Evolutionary conservation across 331 rosid species (phyloP), one percentile per base, ranked within the genome.

Genomic region (Quercus lobata): DNA sequence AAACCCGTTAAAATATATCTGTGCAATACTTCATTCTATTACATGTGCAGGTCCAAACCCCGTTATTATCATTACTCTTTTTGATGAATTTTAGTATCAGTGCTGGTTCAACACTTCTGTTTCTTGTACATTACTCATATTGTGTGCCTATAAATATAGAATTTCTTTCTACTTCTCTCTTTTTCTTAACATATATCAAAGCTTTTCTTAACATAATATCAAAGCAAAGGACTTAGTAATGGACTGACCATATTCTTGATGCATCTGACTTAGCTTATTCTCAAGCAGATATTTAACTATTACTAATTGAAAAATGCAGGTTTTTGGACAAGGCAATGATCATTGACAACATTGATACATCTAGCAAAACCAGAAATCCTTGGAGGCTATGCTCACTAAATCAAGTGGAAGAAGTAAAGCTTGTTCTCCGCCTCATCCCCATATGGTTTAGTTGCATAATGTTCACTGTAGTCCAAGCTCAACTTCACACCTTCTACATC

Each of bases 341-440:
- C 21, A 82, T 88, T 0, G 92, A 88, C 35, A 83, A 84, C 57
- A 5, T 71, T 5, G 91, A 87, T 81, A 56, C 83, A 2, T 69
- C 84, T 77, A 89, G 75, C 79, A 81, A 86, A 61, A 71, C 78
- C 12, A 82, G 83, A 77, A 77, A 91, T 2, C 96, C 89, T 1
- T 89, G 90, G 87, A 87, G 93, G 60, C 75, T 86, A 63, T 88
- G 92, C 76, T 82, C 87, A 72, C 68, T 84, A 32, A 86, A 81
- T 3, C 92, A 91, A 81, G 93, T 91, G 14, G 96, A 91, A 76
- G 90, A 91, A 83, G 90, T 81, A 54, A 91, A 89, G 81, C 83
- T 83, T 1, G 89, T 89, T 3, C 60, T 91, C 29, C 86, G 93
- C 10, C 84, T 91, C 9, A 83, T 91, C 34, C 96, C 93, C 11